phyloP scores from a whole-genome alignment of 2,329 filamentous ascomycete genomes.

The Cercospora sp. region DNA sequence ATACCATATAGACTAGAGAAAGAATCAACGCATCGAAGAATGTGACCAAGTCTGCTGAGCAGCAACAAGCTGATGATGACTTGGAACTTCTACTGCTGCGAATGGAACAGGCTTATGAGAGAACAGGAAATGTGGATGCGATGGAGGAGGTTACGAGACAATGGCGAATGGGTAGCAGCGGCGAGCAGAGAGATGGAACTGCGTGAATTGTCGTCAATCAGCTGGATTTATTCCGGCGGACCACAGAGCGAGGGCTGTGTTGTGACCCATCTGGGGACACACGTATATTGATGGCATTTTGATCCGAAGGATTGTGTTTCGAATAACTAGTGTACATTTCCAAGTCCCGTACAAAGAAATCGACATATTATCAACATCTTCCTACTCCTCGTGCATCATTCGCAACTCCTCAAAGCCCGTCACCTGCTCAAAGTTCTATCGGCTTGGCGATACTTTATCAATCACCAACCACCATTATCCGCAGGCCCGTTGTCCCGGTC shows the following conservation, averaged over 20 bases:
- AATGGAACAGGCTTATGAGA: neutral
- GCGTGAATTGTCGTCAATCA: neutral
- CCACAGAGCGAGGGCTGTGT: neutral
- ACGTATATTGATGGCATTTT: neutral
- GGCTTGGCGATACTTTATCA: neutral
- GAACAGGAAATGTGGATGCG: neutral
- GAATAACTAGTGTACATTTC: neutral
- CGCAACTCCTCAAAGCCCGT: neutral
- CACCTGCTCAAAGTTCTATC: neutral
- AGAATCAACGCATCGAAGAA: neutral
- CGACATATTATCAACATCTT: neutral
- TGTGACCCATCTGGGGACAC: too few relatives aligned
- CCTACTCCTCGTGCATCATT: neutral
- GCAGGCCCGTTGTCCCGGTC: neutral
- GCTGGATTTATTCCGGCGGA: neutral
- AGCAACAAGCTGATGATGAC: neutral
- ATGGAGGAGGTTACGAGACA: neutral
- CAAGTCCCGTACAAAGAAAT: neutral
- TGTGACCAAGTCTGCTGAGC: neutral
- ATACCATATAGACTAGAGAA: neutral
- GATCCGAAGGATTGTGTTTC: neutral
- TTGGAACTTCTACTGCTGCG: neutral
- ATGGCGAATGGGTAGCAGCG: neutral
- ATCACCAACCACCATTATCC: neutral
- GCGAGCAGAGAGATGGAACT: neutral